Conservation (phyloP, 202 grass and related monocot species). For the Panicum virgatum region DNA sequence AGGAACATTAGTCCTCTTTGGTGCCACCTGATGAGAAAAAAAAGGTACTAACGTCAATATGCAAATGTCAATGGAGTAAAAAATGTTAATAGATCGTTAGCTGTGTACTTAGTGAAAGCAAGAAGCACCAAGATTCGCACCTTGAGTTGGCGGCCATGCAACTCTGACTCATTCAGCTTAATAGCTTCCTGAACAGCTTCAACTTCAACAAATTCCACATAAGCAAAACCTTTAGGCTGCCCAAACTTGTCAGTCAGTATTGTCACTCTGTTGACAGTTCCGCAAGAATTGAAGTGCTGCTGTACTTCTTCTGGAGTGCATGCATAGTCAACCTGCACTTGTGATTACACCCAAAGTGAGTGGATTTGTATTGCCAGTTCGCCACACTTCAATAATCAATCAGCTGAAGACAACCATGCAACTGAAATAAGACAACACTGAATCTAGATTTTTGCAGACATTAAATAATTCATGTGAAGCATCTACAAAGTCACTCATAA, state of each 20-base stretch:
- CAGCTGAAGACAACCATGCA: not conserved
- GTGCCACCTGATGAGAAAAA: slow-evolving; percentile 50
- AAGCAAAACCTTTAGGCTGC: slow-evolving; percentile 82
- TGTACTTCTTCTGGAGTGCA: slow-evolving; percentile 83
- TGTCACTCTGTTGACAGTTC: slow-evolving; percentile 82
- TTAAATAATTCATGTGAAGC: no score
- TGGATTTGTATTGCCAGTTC: not conserved
- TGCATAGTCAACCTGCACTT: slow-evolving; percentile 76
- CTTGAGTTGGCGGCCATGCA: slow-evolving; percentile 81
- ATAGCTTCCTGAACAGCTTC: slow-evolving; percentile 82
- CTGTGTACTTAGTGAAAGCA: not conserved
- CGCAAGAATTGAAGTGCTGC: slow-evolving; percentile 82
- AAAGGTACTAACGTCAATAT: slow-evolving; percentile 2
- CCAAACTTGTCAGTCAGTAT: slow-evolving; percentile 82
- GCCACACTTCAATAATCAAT: not conserved
- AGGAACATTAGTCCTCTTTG: slow-evolving; percentile 74
- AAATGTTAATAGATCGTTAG: not conserved
- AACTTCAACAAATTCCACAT: slow-evolving; percentile 80
- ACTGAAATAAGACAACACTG: not conserved
- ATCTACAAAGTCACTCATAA: not conserved
- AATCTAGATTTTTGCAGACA: not conserved
- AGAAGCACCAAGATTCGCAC: slow-evolving; percentile 30
- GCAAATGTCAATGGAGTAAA: not conserved
- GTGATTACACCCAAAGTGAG: slow-evolving; percentile 13
- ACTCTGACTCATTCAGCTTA: slow-evolving; percentile 64